Evolutionary conservation across 805 yeast species (phyloP).

Genomic region (Schizosaccharomyces octosporus): DNA sequence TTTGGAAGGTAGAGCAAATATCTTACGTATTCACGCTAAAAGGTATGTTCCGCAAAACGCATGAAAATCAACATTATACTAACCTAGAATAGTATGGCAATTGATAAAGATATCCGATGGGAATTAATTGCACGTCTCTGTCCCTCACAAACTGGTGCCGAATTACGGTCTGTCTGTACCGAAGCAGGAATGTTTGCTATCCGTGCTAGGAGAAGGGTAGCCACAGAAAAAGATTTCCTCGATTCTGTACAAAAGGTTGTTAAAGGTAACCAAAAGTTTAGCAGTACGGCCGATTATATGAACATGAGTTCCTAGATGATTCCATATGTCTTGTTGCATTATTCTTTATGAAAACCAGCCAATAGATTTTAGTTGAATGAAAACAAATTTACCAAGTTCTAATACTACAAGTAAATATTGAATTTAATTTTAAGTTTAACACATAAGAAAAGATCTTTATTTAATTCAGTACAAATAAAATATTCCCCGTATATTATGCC

Average conservation of each 20-base stretch:
- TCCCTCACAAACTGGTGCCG: conserved; percentile 98
- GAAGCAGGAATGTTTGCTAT: conserved; percentile 99
- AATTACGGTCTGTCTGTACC: conserved; percentile 90
- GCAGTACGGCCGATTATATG: conserved; percentile 94
- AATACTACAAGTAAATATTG: too few relatives aligned
- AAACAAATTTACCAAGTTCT: too few relatives aligned
- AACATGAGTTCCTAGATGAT: conserved; percentile 18
- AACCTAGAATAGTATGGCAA: conserved; percentile 46
- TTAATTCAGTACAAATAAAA: too few relatives aligned
- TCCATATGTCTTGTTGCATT: not conserved
- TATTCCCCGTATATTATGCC: too few relatives aligned
- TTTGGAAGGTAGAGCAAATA: conserved; percentile 91
- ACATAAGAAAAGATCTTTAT: too few relatives aligned
- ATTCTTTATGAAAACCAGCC: not conserved
- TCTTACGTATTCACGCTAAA: conserved; percentile 88
- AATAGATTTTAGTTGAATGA: too few relatives aligned
- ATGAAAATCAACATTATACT: too few relatives aligned
- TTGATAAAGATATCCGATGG: conserved; percentile 95
- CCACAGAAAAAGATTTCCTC: conserved; percentile 90
- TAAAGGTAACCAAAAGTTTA: conserved; percentile 92
- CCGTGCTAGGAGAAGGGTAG: conserved; percentile 92
- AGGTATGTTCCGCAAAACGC: too few relatives aligned
- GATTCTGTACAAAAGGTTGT: conserved; percentile 96
- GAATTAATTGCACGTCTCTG: conserved; percentile 89
- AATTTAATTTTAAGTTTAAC: too few relatives aligned